A percentile compares a stretch with the other conserved stretches of the same genome.
phyloP scores from a whole-genome alignment of 345 rosid genomes.

The Nasturtium officinale region DNA sequence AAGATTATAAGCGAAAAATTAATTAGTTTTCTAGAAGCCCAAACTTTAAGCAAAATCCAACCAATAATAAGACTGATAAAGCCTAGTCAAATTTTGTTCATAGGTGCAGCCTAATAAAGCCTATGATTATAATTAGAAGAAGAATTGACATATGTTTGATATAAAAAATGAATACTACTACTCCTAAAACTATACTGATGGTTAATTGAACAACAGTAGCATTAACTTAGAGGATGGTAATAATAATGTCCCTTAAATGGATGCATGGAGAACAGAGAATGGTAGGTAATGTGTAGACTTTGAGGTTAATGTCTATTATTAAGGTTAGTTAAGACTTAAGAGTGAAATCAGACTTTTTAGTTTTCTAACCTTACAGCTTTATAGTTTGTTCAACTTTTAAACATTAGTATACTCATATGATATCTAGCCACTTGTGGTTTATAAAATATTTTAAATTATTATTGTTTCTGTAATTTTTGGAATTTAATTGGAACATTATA shows the following conservation, averaged over 20 bases:
- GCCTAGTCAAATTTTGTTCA: neutral
- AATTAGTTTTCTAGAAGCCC: neutral
- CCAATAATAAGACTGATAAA: neutral
- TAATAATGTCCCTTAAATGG: constrained; percentile 11
- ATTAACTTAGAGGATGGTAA: constrained; percentile 20
- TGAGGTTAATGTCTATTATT: constrained; percentile 29
- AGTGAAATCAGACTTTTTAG: constrained; percentile 12
- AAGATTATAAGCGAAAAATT: too few relatives aligned
- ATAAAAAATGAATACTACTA: neutral
- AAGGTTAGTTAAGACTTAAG: neutral
- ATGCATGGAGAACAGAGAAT: constrained; percentile 33
- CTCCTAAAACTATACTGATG: neutral
- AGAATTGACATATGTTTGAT: neutral
- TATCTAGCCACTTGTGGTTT: too few relatives aligned
- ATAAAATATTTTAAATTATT: too few relatives aligned
- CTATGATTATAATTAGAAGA: neutral
- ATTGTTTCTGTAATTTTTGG: neutral
- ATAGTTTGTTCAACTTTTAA: too few relatives aligned
- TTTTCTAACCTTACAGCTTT: neutral
- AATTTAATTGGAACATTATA: neutral
- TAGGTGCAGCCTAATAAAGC: neutral
- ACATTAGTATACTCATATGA: neutral
- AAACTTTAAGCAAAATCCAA: neutral
- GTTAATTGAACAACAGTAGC: constrained; percentile 2
- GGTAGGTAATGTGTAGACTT: constrained; percentile 27